Evolutionary conservation across 2,329 filamentous ascomycete genomes (phyloP).

Genomic region (Aureobasidium uvarum): DNA sequence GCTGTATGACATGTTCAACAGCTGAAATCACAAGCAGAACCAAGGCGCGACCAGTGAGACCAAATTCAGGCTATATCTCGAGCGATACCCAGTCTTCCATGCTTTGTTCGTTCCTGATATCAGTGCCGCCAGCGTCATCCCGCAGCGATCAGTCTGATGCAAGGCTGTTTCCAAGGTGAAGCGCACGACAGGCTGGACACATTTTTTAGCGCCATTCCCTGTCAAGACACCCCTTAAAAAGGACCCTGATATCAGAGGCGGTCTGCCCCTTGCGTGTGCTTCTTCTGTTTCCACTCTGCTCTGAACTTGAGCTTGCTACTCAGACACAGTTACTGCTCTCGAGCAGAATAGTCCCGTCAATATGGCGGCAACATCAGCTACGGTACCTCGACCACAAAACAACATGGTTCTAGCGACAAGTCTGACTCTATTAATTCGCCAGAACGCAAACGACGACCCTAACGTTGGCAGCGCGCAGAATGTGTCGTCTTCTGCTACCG

Average conservation of each 20-base stretch:
- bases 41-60: not conserved
- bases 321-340: not conserved
- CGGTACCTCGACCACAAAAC: constrained; percentile 9
- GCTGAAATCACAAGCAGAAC: not conserved
- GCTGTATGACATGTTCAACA: not conserved
- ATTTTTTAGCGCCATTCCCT: constrained; percentile 1
- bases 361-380: constrained; percentile 18
- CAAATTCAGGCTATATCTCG: not conserved
- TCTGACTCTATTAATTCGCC: not conserved
- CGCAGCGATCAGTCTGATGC: constrained; percentile 21
- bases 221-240: constrained; percentile 2
- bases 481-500: constrained; percentile 35
- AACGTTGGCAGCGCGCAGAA: constrained; percentile 30
- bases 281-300: not conserved
- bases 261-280: not conserved
- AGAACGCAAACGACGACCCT: constrained; percentile 31
- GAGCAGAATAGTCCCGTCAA: not conserved
- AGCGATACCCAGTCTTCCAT: not conserved
- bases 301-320: not conserved
- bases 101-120: not conserved
- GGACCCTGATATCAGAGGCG: constrained; percentile 19
- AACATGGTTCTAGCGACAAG: constrained; percentile 10
- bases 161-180: constrained; percentile 18
- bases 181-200: constrained; percentile 17
- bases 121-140: constrained; percentile 1